Conservation (phyloP, 192 early-diverging fungal genomes). For the Fimicolochytrium jonesii region DNA sequence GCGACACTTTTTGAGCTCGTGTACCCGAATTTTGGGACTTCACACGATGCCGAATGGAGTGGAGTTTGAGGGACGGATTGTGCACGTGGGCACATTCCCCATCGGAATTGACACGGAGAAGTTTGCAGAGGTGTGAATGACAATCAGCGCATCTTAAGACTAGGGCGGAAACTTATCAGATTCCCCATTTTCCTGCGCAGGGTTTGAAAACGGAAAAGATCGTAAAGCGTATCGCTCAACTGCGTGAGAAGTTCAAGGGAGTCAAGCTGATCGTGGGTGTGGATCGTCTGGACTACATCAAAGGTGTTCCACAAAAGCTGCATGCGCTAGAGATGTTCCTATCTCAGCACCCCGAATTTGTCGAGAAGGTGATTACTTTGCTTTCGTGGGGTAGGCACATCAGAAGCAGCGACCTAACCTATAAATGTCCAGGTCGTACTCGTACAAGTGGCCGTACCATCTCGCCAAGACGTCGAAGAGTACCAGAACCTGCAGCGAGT, state of each 20-base stretch:
- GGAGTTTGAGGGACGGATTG: slow-evolving; percentile 86
- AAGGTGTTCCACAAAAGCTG: slow-evolving; percentile 98
- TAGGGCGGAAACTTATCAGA: no score
- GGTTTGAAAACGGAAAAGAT: slow-evolving; percentile 69
- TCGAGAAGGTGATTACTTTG: slow-evolving; percentile 88
- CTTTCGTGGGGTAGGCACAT: background rate
- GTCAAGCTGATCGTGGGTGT: slow-evolving; percentile 93
- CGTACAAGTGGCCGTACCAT: slow-evolving; percentile 97
- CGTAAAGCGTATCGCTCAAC: slow-evolving; percentile 65
- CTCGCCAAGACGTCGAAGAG: slow-evolving; percentile 96
- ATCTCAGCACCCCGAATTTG: slow-evolving; percentile 80
- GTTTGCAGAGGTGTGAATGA: slow-evolving; percentile 64
- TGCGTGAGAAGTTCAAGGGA: slow-evolving; percentile 83
- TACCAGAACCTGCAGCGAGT: slow-evolving; percentile 90
- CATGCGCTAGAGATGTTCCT: slow-evolving; percentile 94
- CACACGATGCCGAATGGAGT: slow-evolving; percentile 90
- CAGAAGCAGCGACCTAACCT: background rate
- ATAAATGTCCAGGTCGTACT: slow-evolving; percentile 65
- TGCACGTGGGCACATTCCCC: slow-evolving; percentile 97
- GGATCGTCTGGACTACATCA: slow-evolving; percentile 99
- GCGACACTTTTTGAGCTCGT: slow-evolving; percentile 94
- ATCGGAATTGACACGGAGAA: slow-evolving; percentile 98
- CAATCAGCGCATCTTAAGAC: no score
- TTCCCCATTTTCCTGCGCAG: no score
- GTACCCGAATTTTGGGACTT: slow-evolving; percentile 93